phyloP scores from a whole-genome alignment of 1,139 yeast genomes.

The Pichia cactophila region DNA sequence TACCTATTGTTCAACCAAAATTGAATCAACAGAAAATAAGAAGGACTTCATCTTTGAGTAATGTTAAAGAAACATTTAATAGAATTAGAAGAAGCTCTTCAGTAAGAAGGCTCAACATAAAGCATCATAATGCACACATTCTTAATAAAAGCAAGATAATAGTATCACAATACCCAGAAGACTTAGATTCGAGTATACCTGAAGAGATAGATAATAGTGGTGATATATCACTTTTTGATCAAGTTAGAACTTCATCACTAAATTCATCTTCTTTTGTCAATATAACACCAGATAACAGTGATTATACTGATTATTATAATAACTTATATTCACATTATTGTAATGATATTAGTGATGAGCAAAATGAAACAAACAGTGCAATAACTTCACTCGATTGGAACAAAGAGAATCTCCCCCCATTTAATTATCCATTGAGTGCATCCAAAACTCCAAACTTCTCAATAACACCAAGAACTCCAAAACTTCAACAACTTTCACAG shows the following conservation, averaged over 20 bases:
- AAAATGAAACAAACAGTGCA: slow-evolving; percentile 1
- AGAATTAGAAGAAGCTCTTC: background rate
- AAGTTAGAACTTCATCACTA: background rate
- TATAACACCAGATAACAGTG: background rate
- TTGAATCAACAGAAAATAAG: background rate
- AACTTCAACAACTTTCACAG: background rate
- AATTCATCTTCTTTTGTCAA: background rate
- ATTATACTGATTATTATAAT: slow-evolving; percentile 1
- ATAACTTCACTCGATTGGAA: slow-evolving; percentile 4
- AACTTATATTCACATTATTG: slow-evolving; percentile 1
- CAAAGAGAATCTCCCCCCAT: slow-evolving; percentile 3
- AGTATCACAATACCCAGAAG: background rate
- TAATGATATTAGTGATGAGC: background rate
- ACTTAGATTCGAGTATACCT: background rate
- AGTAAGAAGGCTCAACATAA: background rate
- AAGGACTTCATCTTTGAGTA: background rate
- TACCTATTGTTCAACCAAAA: background rate
- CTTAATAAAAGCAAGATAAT: background rate
- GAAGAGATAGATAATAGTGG: background rate
- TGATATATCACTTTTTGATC: background rate
- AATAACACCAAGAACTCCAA: background rate
- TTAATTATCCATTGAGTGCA: slow-evolving; percentile 1
- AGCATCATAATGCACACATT: background rate
- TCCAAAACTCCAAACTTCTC: slow-evolving; percentile 8
- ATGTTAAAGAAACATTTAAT: background rate